Percentiles rank a stretch among this genome's conserved stretches.
Evolutionary conservation across 129 eudicot genomes (phyloP).

Genomic region (Flaveria linearis): DNA sequence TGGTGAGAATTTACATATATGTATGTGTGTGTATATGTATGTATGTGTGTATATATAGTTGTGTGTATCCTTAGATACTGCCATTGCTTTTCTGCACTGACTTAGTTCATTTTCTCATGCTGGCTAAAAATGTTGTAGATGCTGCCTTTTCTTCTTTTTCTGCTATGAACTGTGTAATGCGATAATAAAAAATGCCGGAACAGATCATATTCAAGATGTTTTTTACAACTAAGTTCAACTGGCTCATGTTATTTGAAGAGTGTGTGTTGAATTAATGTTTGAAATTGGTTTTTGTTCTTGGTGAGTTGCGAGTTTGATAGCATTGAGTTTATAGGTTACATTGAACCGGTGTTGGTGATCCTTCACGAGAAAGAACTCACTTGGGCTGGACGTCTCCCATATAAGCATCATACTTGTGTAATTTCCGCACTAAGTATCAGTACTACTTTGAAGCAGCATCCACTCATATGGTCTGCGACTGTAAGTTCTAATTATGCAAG

Average conservation of each 20-base stretch:
- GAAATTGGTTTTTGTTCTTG: conserved; percentile 12
- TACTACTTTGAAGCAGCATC: conserved; percentile 91
- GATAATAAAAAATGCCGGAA: not conserved
- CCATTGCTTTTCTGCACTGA: not conserved
- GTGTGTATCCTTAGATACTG: not conserved
- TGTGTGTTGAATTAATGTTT: not conserved
- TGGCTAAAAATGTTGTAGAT: not conserved
- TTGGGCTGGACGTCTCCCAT: conserved; percentile 96
- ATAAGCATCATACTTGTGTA: conserved; percentile 91
- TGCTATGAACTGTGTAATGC: conserved; percentile 4
- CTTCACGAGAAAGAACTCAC: conserved; percentile 96
- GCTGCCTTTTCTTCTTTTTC: not conserved
- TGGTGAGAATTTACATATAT: conserved; percentile 54
- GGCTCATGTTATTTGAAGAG: conserved; percentile 15
- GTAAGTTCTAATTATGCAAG: conserved; percentile 47
- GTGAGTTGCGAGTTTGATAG: conserved; percentile 22
- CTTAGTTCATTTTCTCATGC: conserved; percentile 2
- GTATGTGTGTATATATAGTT: not conserved
- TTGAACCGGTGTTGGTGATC: conserved; percentile 92
- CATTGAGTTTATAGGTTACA: conserved; percentile 60
- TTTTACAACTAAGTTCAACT: not conserved
- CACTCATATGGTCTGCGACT: conserved; percentile 93
- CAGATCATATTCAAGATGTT: not conserved
- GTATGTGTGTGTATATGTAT: not conserved
- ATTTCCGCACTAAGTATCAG: conserved; percentile 91